Percentiles rank a stretch among this genome's conserved stretches.
Conservation (phyloP, 129 eudicot genomes). For the Saussurea involucrata region DNA sequence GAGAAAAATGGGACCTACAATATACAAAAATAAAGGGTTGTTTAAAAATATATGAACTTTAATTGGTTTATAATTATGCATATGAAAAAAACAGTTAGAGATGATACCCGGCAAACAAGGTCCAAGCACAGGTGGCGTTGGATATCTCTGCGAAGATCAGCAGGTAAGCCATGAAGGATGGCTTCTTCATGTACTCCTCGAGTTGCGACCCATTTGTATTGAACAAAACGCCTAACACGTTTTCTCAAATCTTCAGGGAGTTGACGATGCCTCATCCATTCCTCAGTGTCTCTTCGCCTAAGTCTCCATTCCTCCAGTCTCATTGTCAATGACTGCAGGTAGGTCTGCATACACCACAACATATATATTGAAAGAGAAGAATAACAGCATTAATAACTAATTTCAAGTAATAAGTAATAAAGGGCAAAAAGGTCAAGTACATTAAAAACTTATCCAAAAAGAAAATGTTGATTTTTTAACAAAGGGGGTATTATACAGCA, state of each 20-base stretch:
- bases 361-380: neutral
- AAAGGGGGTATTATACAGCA: neutral
- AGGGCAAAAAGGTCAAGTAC: neutral
- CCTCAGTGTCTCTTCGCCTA: conserved; percentile 88
- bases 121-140: conserved; percentile 94
- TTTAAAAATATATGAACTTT: neutral
- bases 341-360: conserved; percentile 58
- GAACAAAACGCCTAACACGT: conserved; percentile 88
- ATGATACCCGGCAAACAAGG: conserved; percentile 87
- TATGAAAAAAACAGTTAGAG: neutral
- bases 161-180: conserved; percentile 71
- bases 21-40: neutral
- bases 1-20: conserved; percentile 93
- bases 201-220: conserved; percentile 96
- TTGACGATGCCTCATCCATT: conserved; percentile 97
- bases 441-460: neutral
- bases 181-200: conserved; percentile 92
- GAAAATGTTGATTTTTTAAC: neutral
- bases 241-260: conserved; percentile 87
- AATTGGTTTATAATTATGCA: neutral
- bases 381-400: neutral
- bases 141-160: conserved; percentile 88
- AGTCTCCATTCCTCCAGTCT: conserved; percentile 99
- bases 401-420: neutral
- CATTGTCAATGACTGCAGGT: conserved; percentile 84